Evolutionary conservation across 306 rosid genomes (phyloP), one percentile per base, ranked within the genome.

Genomic region (Cicer yamashitae): DNA sequence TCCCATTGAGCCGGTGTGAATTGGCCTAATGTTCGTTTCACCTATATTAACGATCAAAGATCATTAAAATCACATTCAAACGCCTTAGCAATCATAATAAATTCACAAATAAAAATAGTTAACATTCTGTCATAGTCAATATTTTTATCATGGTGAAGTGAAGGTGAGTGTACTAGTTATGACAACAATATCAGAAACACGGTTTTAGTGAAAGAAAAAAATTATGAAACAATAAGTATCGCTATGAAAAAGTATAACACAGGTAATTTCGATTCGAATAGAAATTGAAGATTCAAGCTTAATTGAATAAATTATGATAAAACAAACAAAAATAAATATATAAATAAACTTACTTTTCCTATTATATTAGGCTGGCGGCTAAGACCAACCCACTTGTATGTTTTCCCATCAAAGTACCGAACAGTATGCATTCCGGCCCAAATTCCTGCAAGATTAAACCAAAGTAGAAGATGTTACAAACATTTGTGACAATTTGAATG

Each of bases 341-440:
- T 48, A 53, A 37, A 22, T 6, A 41, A 54, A 78, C 97, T 45
- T 88, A 92, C 99, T 79, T 89, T 96, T 83, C 90, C 98, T 9
- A 96, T 78, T 80, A 96, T 96, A 83, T 86, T 92, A n/a, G 99
- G 99, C 77, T 96, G 99, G 57, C 91, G 96, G 79, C 99, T 96
- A 70, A 96, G 87, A 85, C 99, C 99, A 22, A 92, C 98, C 98
- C 99, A 96, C 84, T 96, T 96, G 83, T 96, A 96, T 43, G 99
- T 96, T 87, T 90, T 92, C 71, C 99, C 99, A 34, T 96, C 99
- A 34, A 96, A 96, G 86, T 96, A 92, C 70, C 98, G 84, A 63
- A 96, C 99, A 46, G 98, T 96, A 79, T 86, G 86, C 99, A 96
- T 96, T 82, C 99, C 99, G 38, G 99, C 99, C 99, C 99, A 96